These are phyloP conservation scores for Coniferiporia sulphurascens DNA, from an alignment of 1,284 basidiomycete species.

Conservation along the genomic window DNA sequence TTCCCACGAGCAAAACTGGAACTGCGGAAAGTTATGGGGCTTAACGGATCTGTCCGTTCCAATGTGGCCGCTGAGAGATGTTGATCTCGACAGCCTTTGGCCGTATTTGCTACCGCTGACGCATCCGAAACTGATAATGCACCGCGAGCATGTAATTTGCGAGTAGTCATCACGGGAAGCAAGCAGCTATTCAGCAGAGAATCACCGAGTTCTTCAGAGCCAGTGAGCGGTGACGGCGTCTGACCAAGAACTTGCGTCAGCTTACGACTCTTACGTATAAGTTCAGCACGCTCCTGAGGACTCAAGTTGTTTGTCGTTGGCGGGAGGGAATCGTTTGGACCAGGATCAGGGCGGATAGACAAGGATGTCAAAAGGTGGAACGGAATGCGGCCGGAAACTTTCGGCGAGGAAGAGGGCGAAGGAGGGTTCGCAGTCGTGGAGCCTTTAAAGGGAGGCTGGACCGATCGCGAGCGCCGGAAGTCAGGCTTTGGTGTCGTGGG, in stretches of 20 bases:
- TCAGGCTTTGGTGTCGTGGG: constrained; percentile 24
- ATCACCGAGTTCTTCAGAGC: constrained; percentile 29
- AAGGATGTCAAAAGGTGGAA: constrained; percentile 17
- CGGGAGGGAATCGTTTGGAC: constrained; percentile 28
- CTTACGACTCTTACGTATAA: constrained; percentile 70
- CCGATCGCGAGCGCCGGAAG: constrained; percentile 19
- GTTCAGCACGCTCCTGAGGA: constrained; percentile 63
- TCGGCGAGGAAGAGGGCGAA: constrained; percentile 22
- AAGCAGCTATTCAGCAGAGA: constrained; percentile 22
- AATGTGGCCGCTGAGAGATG: constrained; percentile 3
- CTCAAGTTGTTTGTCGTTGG: constrained; percentile 65
- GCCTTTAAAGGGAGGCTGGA: constrained; percentile 7
- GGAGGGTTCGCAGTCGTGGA: constrained; percentile 14
- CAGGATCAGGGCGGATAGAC: constrained; percentile 2
- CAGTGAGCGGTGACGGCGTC: constrained; percentile 41
- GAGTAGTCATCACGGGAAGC: constrained; percentile 24
- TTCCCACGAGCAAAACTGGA: constrained; percentile 30
- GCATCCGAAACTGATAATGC: constrained; percentile 14
- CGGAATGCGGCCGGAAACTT: constrained; percentile 19
- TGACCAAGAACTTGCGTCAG: constrained; percentile 74
- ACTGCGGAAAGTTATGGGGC: constrained; percentile 30
- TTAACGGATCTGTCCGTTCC: constrained; percentile 10
- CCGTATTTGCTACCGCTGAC: not conserved
- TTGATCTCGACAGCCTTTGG: not conserved
- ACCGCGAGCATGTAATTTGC: constrained; percentile 18